Base-by-base conservation (phyloP, 164 flowering plant species). In the Hamamelis virginiana region DNA sequence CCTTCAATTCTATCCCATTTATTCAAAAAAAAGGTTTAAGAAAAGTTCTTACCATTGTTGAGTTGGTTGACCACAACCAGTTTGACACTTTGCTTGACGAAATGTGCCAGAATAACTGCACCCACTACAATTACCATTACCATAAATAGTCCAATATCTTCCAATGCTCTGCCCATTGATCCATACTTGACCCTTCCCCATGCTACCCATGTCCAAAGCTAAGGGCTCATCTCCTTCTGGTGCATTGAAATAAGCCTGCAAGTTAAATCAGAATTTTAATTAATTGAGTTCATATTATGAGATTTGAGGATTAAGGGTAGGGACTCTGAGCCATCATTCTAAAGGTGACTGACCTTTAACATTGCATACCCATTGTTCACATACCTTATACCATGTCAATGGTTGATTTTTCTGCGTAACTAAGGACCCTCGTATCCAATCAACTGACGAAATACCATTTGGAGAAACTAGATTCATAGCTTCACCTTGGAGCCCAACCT, bases 131-230 rank as follows among this genome's bases (percentile, higher is more conserved):
- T 75, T 59, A 1, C 87, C 85, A 8, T 56, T 76, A 0, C 82
- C 84, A 48, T 21, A 26, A 10, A 51, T 43, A 22, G 78, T 78
- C 90, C 87, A 86, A 28, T 86, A 84, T 69, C 90, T 71, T 55
- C 90, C 90, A 25, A 86, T 76, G 77, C 72, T 84, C 43, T 80
- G 78, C 11, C 87, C 87, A 44, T 86, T 86, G 65, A 86, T 67
- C 87, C 87, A 85, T 9, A 74, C 65, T 72, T 81, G 81, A 33
- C 89, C 90, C 50, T 86, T 86, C 75, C 75, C 78, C 90, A 86
- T 84, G 52, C 82, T 74, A 0, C 72, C 15, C 77, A 86, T 65
- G 77, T 86, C 86, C 65, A 86, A 52, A 16, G 90, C 86, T 55
- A 86, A 62, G 0, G 90, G 88, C n/a, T 82, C 82, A 48, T 68